Evolutionary conservation across 257 asterid genomes (phyloP), one percentile per base, ranked within the genome.

Genomic region (Leptodermis oblonga): DNA sequence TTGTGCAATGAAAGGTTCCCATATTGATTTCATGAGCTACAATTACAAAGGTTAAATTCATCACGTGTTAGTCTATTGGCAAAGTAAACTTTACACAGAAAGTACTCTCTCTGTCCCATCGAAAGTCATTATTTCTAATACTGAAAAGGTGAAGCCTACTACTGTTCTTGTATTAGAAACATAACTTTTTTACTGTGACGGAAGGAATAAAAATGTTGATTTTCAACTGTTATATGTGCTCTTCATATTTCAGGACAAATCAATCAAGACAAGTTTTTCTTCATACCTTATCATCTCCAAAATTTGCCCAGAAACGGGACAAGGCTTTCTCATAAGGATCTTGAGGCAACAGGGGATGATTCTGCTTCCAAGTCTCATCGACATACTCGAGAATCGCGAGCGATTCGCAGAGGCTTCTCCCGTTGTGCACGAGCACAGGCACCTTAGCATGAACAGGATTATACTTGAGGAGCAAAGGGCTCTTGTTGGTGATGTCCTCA

Each of bases 261-360:
- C 7, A 49, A 10, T 2, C 33, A 70, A n/a, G 3, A n/a, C 36
- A 5, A 20, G 9, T 41, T 1, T n/a, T n/a, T 25, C 33, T 62
- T 34, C 76, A 39, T 83, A 86, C 95, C 90, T 83, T 83, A 5
- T 87, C 92, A 0, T 88, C 97, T 45, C 84, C 85, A 31, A 88
- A 88, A 45, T 88, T 85, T 0, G 89, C 94, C 97, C 97, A 86
- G 36, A 88, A 86, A 12, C 92, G 87, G 41, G 92, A 82, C 71
- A 46, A 61, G 69, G 95, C 87, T 73, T 73, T 88, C 69, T 84
- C 86, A 18, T 76, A 78, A 67, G 97, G 92, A 79, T 88, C 86
- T 59, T 71, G 83, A 8, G 97, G 97, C 15, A 88, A 63, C 46
- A 86, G 78, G 34, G 95, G 92, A 45, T 51, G 92, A 45, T 51